A percentile compares a stretch with the other conserved stretches of the same genome.
phyloP scores from a whole-genome alignment of 202 grass and related monocot species.

The Musa balbisiana region DNA sequence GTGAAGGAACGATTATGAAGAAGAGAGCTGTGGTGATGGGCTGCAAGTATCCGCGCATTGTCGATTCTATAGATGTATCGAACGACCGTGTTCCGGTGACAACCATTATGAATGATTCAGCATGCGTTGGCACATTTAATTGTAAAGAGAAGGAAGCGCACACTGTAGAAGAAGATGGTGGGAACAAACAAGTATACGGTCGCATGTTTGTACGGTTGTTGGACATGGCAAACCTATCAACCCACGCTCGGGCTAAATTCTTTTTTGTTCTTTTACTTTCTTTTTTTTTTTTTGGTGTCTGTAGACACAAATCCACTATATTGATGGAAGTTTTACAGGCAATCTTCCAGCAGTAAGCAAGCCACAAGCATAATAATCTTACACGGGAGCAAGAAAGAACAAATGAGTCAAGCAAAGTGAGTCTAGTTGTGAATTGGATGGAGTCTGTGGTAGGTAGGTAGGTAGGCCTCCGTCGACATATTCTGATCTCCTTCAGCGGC shows the following conservation, averaged over 20 bases:
- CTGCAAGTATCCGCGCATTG: no score
- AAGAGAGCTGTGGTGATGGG: no score
- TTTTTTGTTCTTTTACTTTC: no score
- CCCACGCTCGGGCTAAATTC: not conserved
- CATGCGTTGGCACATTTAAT: no score
- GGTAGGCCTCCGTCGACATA: not conserved
- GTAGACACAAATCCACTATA: not conserved
- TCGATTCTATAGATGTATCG: no score
- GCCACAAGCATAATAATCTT: not conserved
- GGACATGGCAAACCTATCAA: not conserved
- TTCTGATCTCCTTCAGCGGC: not conserved
- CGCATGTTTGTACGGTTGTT: not conserved
- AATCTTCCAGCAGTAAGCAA: not conserved
- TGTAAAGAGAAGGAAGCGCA: no score
- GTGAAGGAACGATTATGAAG: no score
- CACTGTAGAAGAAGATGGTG: no score
- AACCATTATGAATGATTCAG: no score
- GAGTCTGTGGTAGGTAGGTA: not conserved
- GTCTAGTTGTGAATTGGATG: not conserved
- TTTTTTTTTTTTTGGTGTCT: not conserved
- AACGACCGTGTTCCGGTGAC: no score
- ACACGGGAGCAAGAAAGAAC: not conserved
- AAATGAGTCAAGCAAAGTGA: not conserved
- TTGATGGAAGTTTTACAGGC: not conserved
- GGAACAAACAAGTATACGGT: not conserved